These are phyloP conservation scores for Amylostereum areolatum DNA, from an alignment of 1,284 basidiomycete species.

Conservation along the genomic window DNA sequence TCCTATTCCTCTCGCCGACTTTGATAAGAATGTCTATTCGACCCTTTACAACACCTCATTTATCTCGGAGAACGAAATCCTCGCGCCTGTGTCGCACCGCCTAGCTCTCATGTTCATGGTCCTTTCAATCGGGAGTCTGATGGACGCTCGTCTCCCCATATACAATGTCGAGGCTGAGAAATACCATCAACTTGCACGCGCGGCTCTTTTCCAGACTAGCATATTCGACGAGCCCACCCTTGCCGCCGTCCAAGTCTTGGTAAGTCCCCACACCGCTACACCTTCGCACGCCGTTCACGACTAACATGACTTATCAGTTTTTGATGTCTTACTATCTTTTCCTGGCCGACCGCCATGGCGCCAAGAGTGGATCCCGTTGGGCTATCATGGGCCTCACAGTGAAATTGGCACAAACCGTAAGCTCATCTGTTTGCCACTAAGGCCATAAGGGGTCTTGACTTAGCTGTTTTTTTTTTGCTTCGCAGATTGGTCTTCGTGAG, in stretches of 20 bases:
- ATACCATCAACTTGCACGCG: constrained; percentile 55
- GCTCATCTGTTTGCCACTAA: constrained; percentile 21
- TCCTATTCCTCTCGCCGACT: constrained; percentile 25
- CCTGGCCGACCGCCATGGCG: constrained; percentile 48
- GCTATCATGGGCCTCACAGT: constrained; percentile 62
- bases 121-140: constrained; percentile 26
- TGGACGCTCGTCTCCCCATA: constrained; percentile 40
- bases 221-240: constrained; percentile 59
- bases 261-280: constrained; percentile 27
- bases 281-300: background rate
- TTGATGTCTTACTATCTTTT: constrained; percentile 72
- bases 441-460: background rate
- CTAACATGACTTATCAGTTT: constrained; percentile 32
- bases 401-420: constrained; percentile 62
- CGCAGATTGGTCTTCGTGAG: constrained; percentile 62
- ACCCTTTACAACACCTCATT: constrained; percentile 38
- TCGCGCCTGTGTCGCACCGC: constrained; percentile 23
- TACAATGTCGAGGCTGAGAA: constrained; percentile 46
- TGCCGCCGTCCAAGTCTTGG: constrained; percentile 57
- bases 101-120: constrained; percentile 30
- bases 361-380: constrained; percentile 44
- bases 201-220: constrained; percentile 52
- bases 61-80: too few relatives aligned
- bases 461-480: constrained; percentile 9
- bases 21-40: constrained; percentile 33